A percentile compares a stretch with the other conserved stretches of the same genome.
These are phyloP conservation scores for Strigomonas culicis DNA, from an alignment of 208 protist genomes.

Conservation along the genomic window DNA sequence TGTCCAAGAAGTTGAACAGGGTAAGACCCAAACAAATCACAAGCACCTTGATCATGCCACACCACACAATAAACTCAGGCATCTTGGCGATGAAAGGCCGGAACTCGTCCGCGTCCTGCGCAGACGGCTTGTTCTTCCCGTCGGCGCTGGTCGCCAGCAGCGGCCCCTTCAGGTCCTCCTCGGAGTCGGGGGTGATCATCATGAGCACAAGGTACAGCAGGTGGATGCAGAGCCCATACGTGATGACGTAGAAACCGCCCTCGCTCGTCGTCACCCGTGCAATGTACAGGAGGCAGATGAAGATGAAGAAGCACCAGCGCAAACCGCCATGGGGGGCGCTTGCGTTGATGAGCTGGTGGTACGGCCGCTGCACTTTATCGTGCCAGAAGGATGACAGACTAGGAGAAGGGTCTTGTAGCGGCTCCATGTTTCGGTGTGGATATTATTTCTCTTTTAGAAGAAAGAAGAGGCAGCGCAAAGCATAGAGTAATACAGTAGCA, in stretches of 20 bases:
- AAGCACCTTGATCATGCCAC: constrained; percentile 75
- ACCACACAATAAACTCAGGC: constrained; percentile 98
- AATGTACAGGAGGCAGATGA: constrained; percentile 67
- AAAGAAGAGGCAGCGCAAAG: neutral
- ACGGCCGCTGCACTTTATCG: constrained; percentile 20
- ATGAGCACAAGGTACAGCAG: constrained; percentile 94
- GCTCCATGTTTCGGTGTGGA: neutral
- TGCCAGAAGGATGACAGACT: constrained; percentile 1
- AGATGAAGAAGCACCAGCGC: constrained; percentile 74
- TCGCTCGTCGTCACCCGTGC: constrained; percentile 52
- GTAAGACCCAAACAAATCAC: constrained; percentile 88
- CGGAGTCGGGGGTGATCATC: constrained; percentile 94
- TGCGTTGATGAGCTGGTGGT: constrained; percentile 61
- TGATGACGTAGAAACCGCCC: constrained; percentile 95
- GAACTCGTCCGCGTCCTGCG: constrained; percentile 85
- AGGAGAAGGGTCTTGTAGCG: neutral
- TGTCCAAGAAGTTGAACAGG: constrained; percentile 92
- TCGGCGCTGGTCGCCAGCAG: neutral
- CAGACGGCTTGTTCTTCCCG: constrained; percentile 21
- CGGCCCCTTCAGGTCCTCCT: constrained; percentile 29
- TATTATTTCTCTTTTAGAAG: neutral
- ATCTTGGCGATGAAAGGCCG: constrained; percentile 95
- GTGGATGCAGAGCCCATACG: constrained; percentile 97
- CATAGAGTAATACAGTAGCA: constrained; percentile 1
- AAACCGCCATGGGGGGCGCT: constrained; percentile 61